Base-by-base conservation (phyloP, 2,329 filamentous ascomycete species). In the Colletotrichum caudatum region DNA sequence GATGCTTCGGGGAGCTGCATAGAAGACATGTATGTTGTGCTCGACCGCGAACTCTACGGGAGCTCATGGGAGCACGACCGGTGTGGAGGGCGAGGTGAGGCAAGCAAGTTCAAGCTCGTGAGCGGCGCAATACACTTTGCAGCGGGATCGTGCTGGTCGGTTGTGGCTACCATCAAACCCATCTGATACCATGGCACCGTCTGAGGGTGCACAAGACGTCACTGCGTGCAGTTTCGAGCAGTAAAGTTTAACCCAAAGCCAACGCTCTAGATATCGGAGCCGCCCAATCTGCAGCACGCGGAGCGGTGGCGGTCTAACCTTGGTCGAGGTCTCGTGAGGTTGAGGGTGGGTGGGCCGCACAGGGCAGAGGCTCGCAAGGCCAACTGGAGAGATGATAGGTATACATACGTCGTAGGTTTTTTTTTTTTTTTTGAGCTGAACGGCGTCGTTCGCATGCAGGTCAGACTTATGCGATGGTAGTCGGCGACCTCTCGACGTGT, bases 181-280 rank as follows among this genome's bases (percentile, higher is more conserved):
- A 56, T 71, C 65, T 71, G 65, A 71, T 71, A 71, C 65, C 35
- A 33, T 60, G 65, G 60, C 69, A 71, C 65, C 53, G 54, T 56
- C 65, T 41, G 37, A 69, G 69, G 48, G 69, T 64, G 54, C 26
- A 59, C 59, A 56, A 26, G 39, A 54, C 53, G 59, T 71, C 69
- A 69, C 59, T 59, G 69, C 65, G 59, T 46, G 12, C 61, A 68
- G 65, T 71, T 71, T 71, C 69, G 69, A 60, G 59, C 23, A 71
- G 35, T 53, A 29, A 69, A 64, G 37, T 54, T 60, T 69, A 69
- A 35, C 57, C 33, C 26, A 50, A 37, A 26, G 46, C 23, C 16
- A 18, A 59, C 53, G 39, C 46, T 35, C 35, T 41, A 4, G 29
- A 29, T 29, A 29, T 3, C 5, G 44, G 57, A 59, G 59, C 65